phyloP scores from a whole-genome alignment of 1,284 basidiomycete species.

The Ceratobasidium sp. region DNA sequence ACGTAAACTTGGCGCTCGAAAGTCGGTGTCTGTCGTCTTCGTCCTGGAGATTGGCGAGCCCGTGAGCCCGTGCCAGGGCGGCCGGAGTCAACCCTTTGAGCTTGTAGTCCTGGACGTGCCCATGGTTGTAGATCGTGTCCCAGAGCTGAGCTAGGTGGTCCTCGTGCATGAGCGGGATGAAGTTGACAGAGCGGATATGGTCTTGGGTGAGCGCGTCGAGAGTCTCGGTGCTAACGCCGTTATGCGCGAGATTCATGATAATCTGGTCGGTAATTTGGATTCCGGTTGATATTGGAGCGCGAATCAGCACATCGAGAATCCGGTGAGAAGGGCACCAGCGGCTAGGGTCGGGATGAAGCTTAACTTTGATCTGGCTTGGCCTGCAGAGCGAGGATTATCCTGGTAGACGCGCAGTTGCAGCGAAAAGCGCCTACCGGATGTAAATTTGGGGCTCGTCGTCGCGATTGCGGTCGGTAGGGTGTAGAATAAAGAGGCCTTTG shows the following conservation, averaged over 20 bases:
- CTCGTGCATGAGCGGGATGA: constrained; percentile 20
- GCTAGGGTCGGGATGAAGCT: constrained; percentile 39
- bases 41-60: not conserved
- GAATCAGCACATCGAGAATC: constrained; percentile 41
- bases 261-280: constrained; percentile 36
- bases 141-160: constrained; percentile 3
- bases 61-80: constrained; percentile 29
- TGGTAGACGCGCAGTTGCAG: not conserved
- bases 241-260: constrained; percentile 45
- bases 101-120: constrained; percentile 10
- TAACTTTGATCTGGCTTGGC: constrained; percentile 43
- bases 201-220: constrained; percentile 12
- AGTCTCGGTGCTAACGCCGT: constrained; percentile 23
- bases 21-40: not conserved
- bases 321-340: constrained; percentile 38
- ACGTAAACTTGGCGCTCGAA: constrained; percentile 8
- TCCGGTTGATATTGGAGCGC: constrained; percentile 10
- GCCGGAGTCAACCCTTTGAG: constrained; percentile 14
- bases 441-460: constrained; percentile 22
- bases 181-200: not conserved
- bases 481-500: constrained; percentile 43
- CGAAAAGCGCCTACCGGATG: constrained; percentile 14
- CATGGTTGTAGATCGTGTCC: constrained; percentile 7
- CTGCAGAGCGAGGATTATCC: not conserved
- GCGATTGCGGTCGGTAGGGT: constrained; percentile 30